A percentile compares a stretch with the other conserved stretches of the same genome.
phyloP scores from a whole-genome alignment of 306 rosid genomes.

The Begonia masoniana region DNA sequence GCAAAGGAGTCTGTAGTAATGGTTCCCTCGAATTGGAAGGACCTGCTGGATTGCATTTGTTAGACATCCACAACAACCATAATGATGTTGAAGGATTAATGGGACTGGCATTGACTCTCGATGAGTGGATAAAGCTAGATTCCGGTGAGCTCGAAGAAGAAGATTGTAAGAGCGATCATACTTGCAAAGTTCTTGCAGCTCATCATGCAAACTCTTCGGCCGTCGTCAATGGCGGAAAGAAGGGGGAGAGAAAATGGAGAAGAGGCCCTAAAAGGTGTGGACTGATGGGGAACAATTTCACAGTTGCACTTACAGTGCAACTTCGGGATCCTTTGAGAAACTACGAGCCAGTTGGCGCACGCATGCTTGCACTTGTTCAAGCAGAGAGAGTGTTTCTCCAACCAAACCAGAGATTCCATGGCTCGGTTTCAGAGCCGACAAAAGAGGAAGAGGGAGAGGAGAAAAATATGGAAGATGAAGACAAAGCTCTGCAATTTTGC shows the following conservation, averaged over 20 bases:
- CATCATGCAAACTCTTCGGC: constrained; percentile 77
- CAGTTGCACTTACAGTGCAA: constrained; percentile 81
- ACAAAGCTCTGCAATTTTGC: constrained; percentile 41
- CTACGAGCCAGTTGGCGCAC: constrained; percentile 73
- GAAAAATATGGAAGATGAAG: constrained; percentile 33
- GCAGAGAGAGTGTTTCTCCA: constrained; percentile 78
- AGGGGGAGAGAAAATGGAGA: constrained; percentile 46
- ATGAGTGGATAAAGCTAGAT: constrained; percentile 91
- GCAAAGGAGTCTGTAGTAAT: constrained; percentile 23
- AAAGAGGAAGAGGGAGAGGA: constrained; percentile 30
- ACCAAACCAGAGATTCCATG: constrained; percentile 53
- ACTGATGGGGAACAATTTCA: constrained; percentile 80
- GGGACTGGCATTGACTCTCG: constrained; percentile 71
- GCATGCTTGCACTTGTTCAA: constrained; percentile 82
- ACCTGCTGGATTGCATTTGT: constrained; percentile 63
- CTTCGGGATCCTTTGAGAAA: constrained; percentile 82
- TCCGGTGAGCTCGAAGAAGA: constrained; percentile 78
- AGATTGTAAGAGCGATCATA: constrained; percentile 63
- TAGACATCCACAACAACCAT: constrained; percentile 19
- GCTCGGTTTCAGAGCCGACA: constrained; percentile 25
- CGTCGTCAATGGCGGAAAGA: constrained; percentile 31
- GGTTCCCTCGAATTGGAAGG: constrained; percentile 62
- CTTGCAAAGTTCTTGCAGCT: constrained; percentile 72
- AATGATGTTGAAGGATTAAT: constrained; percentile 59
- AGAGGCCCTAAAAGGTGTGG: constrained; percentile 56